phyloP scores from a whole-genome alignment of 495 filamentous ascomycete species.

The Penicillium herquei region DNA sequence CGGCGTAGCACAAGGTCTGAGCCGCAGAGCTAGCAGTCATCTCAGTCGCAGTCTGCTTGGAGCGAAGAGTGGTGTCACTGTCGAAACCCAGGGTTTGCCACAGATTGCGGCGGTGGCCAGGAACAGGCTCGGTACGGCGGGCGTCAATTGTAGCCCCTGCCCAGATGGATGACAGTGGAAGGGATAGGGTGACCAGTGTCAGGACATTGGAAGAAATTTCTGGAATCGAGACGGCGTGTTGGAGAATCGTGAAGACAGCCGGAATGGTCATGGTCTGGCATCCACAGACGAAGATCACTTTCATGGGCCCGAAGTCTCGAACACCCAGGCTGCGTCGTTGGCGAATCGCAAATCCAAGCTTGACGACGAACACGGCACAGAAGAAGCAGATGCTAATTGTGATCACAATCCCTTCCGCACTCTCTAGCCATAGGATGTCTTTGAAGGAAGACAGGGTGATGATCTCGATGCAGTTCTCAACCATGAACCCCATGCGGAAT shows the following conservation, averaged over 20 bases:
- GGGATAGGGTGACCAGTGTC: conserved; percentile 68
- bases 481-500: conserved; percentile 57
- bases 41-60: conserved; percentile 12
- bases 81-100: conserved; percentile 26
- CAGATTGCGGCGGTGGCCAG: conserved; percentile 23
- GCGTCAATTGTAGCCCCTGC: conserved; percentile 49
- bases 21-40: conserved; percentile 17
- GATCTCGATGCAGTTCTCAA: conserved; percentile 56
- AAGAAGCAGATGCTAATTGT: conserved; percentile 73
- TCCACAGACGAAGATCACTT: conserved; percentile 71
- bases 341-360: conserved; percentile 62
- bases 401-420: conserved; percentile 51
- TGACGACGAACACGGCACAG: conserved; percentile 66
- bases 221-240: conserved; percentile 55
- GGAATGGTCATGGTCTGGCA: conserved; percentile 78
- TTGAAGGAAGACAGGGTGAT: conserved; percentile 22
- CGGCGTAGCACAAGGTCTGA: conserved; percentile 32
- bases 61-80: conserved; percentile 16
- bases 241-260: conserved; percentile 70
- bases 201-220: conserved; percentile 59
- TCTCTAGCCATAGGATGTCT: conserved; percentile 46
- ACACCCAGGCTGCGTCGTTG: conserved; percentile 57
- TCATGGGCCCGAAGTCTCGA: conserved; percentile 62
- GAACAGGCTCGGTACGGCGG: conserved; percentile 6
- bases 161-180: conserved; percentile 82